phyloP scores from a whole-genome alignment of 1,139 yeast genomes.

The Zygosaccharomyces pseudobailii region DNA sequence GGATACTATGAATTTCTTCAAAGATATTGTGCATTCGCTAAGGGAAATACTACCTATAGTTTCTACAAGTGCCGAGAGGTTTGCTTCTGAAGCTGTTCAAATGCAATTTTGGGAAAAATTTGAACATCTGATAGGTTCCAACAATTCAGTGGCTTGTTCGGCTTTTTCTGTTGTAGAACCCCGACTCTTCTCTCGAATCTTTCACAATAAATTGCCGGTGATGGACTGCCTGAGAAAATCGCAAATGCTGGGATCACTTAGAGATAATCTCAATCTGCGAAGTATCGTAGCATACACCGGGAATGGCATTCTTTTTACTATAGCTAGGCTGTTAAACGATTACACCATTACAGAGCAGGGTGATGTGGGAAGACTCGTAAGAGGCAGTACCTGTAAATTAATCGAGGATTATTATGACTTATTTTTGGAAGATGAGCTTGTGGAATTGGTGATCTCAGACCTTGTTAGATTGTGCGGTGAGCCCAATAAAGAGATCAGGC shows the following conservation, averaged over 20 bases:
- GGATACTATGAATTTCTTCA: constrained; percentile 1
- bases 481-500: constrained; percentile 41
- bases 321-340: constrained; percentile 46
- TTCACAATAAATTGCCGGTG: constrained; percentile 8
- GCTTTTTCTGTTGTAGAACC: constrained; percentile 20
- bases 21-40: constrained; percentile 5
- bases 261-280: neutral
- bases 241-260: constrained; percentile 18
- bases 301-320: constrained; percentile 4
- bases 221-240: constrained; percentile 23
- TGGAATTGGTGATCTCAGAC: constrained; percentile 29
- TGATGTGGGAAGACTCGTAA: constrained; percentile 72
- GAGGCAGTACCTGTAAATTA: constrained; percentile 47
- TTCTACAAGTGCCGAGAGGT: constrained; percentile 1
- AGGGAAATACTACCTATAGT: constrained; percentile 1
- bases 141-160: constrained; percentile 20
- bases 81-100: constrained; percentile 2
- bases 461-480: constrained; percentile 57
- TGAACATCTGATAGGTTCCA: constrained; percentile 17
- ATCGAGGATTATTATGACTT: constrained; percentile 33
- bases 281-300: constrained; percentile 4
- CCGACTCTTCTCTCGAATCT: constrained; percentile 10
- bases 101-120: constrained; percentile 19
- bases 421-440: constrained; percentile 18
- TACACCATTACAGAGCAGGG: constrained; percentile 68